These are phyloP conservation scores for Cyclocybe cylindracea DNA, from an alignment of 768 basidiomycete genomes.

Conservation along the genomic window DNA sequence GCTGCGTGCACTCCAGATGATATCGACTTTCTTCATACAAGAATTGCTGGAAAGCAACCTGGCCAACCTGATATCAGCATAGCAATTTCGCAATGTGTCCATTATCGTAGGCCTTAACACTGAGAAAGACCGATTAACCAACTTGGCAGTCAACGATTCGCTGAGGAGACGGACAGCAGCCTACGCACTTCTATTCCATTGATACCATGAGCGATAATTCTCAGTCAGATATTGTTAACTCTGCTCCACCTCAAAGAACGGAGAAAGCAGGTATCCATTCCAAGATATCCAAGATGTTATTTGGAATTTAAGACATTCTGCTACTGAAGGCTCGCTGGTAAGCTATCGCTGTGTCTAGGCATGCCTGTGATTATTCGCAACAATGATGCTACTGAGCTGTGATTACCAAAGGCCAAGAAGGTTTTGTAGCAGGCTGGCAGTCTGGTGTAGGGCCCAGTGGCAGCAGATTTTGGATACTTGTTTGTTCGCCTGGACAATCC, in stretches of 20 bases:
- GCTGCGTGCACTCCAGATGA: constrained; percentile 26
- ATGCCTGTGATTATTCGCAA: constrained; percentile 33
- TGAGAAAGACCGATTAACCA: constrained; percentile 34
- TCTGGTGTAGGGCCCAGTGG: constrained; percentile 11
- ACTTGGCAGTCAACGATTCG: constrained; percentile 26
- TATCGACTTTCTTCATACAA: constrained; percentile 24
- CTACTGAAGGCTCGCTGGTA: constrained; percentile 22
- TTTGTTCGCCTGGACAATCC: constrained; percentile 29
- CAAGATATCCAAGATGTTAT: not conserved
- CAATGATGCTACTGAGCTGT: constrained; percentile 33
- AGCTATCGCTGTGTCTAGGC: constrained; percentile 28
- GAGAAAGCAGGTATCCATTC: not conserved
- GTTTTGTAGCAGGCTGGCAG: constrained; percentile 29
- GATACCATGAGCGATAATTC: constrained; percentile 9
- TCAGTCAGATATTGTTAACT: constrained; percentile 2
- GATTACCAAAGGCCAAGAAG: constrained; percentile 38
- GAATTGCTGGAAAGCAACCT: constrained; percentile 25
- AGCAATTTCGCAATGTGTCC: constrained; percentile 28
- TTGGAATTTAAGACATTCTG: constrained; percentile 8
- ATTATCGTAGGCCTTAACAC: constrained; percentile 33
- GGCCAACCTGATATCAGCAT: constrained; percentile 16
- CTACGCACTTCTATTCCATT: constrained; percentile 29
- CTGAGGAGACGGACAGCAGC: constrained; percentile 21
- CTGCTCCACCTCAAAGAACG: not conserved
- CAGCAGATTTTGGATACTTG: constrained; percentile 26